These are phyloP conservation scores for Podospora appendiculata DNA, from an alignment of 495 filamentous ascomycete species.

Conservation along the genomic window DNA sequence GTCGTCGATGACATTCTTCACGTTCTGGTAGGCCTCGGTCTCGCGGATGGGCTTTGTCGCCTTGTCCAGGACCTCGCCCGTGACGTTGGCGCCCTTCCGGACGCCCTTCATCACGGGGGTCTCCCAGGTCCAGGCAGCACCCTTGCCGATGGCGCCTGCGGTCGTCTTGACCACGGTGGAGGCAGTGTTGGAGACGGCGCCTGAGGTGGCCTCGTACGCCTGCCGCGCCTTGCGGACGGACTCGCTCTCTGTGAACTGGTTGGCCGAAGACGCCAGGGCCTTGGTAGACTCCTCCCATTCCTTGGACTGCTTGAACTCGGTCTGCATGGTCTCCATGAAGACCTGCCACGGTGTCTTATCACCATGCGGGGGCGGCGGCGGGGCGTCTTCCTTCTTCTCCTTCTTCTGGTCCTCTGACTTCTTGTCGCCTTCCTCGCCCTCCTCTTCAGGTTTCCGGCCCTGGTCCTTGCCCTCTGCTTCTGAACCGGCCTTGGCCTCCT, in stretches of 20 bases:
- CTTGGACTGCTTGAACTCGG: conserved; percentile 92
- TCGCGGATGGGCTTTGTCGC: conserved; percentile 88
- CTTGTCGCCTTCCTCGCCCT: conserved; percentile 42
- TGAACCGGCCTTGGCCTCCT: conserved; percentile 4
- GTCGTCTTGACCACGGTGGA: conserved; percentile 75
- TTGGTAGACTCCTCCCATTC: conserved; percentile 99
- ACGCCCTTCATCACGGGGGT: conserved; percentile 87
- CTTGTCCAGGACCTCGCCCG: conserved; percentile 82
- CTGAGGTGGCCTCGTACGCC: conserved; percentile 77
- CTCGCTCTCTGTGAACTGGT: conserved; percentile 91
- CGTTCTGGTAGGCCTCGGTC: conserved; percentile 87
- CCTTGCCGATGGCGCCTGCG: conserved; percentile 75
- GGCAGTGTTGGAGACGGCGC: conserved; percentile 63
- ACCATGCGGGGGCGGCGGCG: conserved; percentile 89
- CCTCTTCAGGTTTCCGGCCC: conserved; percentile 17
- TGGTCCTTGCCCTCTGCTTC: conserved; percentile 27
- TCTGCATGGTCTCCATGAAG: conserved; percentile 88
- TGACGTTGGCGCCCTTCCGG: conserved; percentile 74
- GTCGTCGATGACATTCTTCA: conserved; percentile 95
- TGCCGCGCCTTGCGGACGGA: conserved; percentile 78
- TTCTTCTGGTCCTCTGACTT: conserved; percentile 41
- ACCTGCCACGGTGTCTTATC: conserved; percentile 98
- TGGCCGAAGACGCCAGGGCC: conserved; percentile 76
- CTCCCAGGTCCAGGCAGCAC: conserved; percentile 95
- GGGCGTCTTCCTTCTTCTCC: conserved; percentile 64